These are phyloP conservation scores for Lecanicillium sp. DNA, from an alignment of 2,329 filamentous ascomycete species.

Conservation along the genomic window DNA sequence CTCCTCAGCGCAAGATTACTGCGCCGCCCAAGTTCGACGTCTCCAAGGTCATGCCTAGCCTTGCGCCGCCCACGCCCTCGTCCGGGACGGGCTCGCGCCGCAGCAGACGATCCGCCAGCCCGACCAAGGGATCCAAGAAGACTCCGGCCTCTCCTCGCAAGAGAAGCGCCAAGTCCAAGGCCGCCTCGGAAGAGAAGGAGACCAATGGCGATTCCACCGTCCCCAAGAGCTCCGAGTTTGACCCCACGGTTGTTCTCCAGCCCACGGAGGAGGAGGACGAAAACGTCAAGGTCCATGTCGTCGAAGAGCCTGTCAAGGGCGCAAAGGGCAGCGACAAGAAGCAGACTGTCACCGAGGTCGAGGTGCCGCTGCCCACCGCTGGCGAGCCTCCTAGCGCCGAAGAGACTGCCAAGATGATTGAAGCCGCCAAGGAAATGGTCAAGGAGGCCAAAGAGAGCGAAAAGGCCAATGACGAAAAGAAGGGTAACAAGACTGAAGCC, in stretches of 20 bases:
- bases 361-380: conserved; percentile 53
- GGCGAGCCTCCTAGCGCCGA: conserved; percentile 65
- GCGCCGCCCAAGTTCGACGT: conserved; percentile 74
- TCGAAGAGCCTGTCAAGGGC: conserved; percentile 51
- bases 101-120: conserved; percentile 49
- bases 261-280: conserved; percentile 43
- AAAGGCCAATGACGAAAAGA: conserved; percentile 25
- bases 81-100: conserved; percentile 34
- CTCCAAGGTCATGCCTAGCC: conserved; percentile 30
- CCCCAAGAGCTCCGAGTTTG: conserved; percentile 41
- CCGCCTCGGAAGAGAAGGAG: conserved; percentile 23
- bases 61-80: conserved; percentile 42
- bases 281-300: conserved; percentile 61
- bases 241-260: conserved; percentile 38
- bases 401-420: conserved; percentile 75
- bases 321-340: conserved; percentile 55
- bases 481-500: conserved; percentile 34
- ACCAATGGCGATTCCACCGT: conserved; percentile 26
- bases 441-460: conserved; percentile 48
- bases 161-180: conserved; percentile 37
- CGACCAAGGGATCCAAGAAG: conserved; percentile 40
- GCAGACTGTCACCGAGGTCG: conserved; percentile 65
- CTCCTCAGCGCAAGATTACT: conserved; percentile 61
- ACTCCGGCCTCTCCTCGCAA: conserved; percentile 46
- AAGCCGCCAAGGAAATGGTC: conserved; percentile 83